These are phyloP conservation scores for Penicillium pancosmium DNA, from an alignment of 495 filamentous ascomycete species.

Conservation along the genomic window DNA sequence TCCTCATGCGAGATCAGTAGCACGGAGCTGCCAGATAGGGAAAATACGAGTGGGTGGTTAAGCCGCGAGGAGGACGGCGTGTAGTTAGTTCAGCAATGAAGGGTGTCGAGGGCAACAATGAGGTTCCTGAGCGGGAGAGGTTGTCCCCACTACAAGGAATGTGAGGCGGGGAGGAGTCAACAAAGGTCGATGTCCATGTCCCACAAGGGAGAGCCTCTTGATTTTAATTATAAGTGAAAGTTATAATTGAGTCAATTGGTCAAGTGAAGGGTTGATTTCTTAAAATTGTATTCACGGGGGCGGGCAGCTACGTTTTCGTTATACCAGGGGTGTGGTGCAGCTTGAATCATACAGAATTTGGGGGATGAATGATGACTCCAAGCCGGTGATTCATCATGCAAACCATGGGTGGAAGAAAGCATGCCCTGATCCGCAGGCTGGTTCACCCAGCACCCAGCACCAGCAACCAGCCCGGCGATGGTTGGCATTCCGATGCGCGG, in stretches of 20 bases:
- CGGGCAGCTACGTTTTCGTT: too few relatives aligned
- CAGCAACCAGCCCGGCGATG: background rate
- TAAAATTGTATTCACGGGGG: too few relatives aligned
- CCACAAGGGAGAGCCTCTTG: background rate
- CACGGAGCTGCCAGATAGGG: background rate
- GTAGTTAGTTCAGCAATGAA: slow-evolving; percentile 26
- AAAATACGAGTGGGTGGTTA: background rate
- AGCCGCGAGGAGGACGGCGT: slow-evolving; percentile 1
- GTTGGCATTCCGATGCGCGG: slow-evolving; percentile 20
- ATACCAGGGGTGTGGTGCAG: too few relatives aligned
- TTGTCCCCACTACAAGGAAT: slow-evolving; percentile 24
- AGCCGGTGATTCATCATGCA: slow-evolving; percentile 10
- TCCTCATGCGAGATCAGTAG: slow-evolving; percentile 11
- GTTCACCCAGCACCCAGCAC: slow-evolving; percentile 2
- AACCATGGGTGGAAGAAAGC: slow-evolving; percentile 6
- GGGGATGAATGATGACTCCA: slow-evolving; percentile 7
- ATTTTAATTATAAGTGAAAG: background rate
- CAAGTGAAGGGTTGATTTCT: too few relatives aligned
- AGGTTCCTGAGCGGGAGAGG: slow-evolving; percentile 4
- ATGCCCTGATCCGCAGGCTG: slow-evolving; percentile 9
- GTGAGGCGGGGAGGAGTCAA: slow-evolving; percentile 13
- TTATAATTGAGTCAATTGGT: background rate
- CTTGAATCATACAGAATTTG: too few relatives aligned
- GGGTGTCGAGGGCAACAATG: slow-evolving; percentile 18
- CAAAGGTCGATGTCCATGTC: background rate